Percentiles rank a stretch among this genome's conserved stretches.
Conservation (phyloP, 116 monocot species). For the Dioscorea cayenensis region DNA sequence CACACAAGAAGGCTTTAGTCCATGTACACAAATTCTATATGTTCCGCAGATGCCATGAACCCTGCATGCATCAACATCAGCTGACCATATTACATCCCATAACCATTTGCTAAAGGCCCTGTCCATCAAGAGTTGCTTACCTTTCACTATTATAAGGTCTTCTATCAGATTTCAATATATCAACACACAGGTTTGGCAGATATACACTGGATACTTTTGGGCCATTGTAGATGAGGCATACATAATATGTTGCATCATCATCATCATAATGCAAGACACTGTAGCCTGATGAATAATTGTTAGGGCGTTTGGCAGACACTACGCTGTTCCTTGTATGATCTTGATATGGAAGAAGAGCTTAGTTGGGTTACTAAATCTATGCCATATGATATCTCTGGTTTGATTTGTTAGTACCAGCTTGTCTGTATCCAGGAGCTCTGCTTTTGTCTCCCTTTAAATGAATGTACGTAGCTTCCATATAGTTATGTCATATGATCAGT, state of each 20-base stretch:
- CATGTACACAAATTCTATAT: constrained; percentile 6
- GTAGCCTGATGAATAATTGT: too few species aligned
- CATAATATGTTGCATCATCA: too few species aligned
- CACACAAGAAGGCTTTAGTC: background rate
- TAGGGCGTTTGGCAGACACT: too few species aligned
- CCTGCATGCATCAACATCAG: background rate
- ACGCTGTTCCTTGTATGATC: too few species aligned
- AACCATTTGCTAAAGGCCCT: background rate
- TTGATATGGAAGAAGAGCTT: too few species aligned
- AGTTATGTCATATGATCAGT: constrained; percentile 16
- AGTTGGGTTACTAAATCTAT: too few species aligned
- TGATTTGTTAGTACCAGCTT: background rate
- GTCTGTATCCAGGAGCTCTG: constrained; percentile 11
- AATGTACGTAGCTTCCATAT: constrained; percentile 21
- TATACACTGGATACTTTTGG: constrained; percentile 2
- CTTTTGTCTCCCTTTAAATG: background rate
- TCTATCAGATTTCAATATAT: background rate
- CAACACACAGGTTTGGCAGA: background rate
- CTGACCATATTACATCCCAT: constrained; percentile 7
- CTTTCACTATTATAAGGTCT: background rate
- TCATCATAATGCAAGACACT: too few species aligned
- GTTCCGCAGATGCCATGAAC: constrained; percentile 13
- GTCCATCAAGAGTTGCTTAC: background rate
- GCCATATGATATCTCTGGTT: background rate
- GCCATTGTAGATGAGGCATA: background rate